Evolutionary conservation across 768 basidiomycete genomes (phyloP), one percentile per base, ranked within the genome.

Genomic region (Tylopilus sp.): DNA sequence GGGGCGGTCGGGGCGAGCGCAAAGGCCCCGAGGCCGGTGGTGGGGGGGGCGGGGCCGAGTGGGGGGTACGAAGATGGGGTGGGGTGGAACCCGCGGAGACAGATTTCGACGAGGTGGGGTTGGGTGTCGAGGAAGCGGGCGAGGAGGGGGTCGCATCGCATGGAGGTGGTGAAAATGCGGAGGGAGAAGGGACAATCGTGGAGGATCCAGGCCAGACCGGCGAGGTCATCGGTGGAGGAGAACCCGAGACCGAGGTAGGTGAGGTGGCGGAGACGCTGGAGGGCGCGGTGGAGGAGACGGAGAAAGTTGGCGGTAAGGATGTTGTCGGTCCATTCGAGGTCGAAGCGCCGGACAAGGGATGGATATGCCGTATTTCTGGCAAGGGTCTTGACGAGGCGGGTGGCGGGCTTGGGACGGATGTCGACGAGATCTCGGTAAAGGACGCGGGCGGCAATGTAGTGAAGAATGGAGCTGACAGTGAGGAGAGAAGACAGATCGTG

Each of bases 91-190:
- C 82, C 82, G 20, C 81, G 72, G 21, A 85, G 72, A 12, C 79
- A 79, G 47, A 86, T 72, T 22, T 85, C 79, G 35, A 62, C 59
- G 53, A 86, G 69, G 23, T 61, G 55, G 6, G 66, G 68, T 64
- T 85, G 83, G 0, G 69, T 66, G 49, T 75, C 77, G 48, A 86
- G 71, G 63, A 85, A 82, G 9, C 57, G 50, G 0, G 79, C 78
- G 13, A 86, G 71, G 4, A 67, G 60, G 4, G 62, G 56, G 36
- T 77, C 75, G 58, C 76, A 82, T n/a, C 75, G 74, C 65, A 83
- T 75, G 17, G 82, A 80, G 0, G 81, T 83, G 10, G 77, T 72
- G 57, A 85, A 74, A 0, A 69, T 58, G n/a, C 61, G 57, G 26
- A 86, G 72, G 6, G 66, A 64, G 56, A 81, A 79, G 10, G 71